Percentiles rank a stretch among this genome's conserved stretches.
phyloP scores from a whole-genome alignment of 2,329 filamentous ascomycete genomes.

The Colletotrichum magnum region DNA sequence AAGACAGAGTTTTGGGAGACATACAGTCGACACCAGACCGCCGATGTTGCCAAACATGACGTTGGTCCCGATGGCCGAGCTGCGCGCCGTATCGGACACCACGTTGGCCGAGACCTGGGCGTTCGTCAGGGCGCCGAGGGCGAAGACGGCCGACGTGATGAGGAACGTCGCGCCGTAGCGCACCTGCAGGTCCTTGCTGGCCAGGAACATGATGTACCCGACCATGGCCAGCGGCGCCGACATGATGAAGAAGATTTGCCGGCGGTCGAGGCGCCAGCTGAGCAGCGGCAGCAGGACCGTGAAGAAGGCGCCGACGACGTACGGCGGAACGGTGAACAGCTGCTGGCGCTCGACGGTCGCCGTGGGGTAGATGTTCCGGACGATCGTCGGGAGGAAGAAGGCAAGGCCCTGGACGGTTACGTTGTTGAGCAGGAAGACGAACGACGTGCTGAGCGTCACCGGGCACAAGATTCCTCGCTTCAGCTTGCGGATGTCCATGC shows the following conservation, averaged over 20 bases:
- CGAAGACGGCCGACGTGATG: slow-evolving; percentile 72
- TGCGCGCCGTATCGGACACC: slow-evolving; percentile 75
- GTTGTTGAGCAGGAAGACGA: slow-evolving; percentile 75
- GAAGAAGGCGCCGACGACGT: slow-evolving; percentile 74
- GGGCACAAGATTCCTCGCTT: slow-evolving; percentile 72
- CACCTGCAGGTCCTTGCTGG: slow-evolving; percentile 58
- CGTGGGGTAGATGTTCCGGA: slow-evolving; percentile 73
- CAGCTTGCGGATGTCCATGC: slow-evolving; percentile 70
- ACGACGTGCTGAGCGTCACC: slow-evolving; percentile 66
- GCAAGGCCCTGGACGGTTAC: slow-evolving; percentile 77
- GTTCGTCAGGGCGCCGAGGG: slow-evolving; percentile 73
- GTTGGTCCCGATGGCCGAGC: slow-evolving; percentile 71
- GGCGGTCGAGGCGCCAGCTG: slow-evolving; percentile 68
- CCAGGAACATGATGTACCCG: slow-evolving; percentile 76
- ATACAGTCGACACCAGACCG: not conserved
- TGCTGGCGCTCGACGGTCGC: slow-evolving; percentile 72
- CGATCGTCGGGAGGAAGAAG: slow-evolving; percentile 77
- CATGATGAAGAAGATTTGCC: slow-evolving; percentile 69
- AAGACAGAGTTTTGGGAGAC: no score
- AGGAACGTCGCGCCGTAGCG: slow-evolving; percentile 76
- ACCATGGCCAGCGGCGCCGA: slow-evolving; percentile 71
- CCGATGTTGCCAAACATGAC: slow-evolving; percentile 79
- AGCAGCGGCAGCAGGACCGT: slow-evolving; percentile 69
- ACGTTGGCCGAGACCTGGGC: slow-evolving; percentile 76
- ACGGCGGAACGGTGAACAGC: slow-evolving; percentile 75